Conservation (phyloP, 768 basidiomycete species). For the Amanita muscaria region DNA sequence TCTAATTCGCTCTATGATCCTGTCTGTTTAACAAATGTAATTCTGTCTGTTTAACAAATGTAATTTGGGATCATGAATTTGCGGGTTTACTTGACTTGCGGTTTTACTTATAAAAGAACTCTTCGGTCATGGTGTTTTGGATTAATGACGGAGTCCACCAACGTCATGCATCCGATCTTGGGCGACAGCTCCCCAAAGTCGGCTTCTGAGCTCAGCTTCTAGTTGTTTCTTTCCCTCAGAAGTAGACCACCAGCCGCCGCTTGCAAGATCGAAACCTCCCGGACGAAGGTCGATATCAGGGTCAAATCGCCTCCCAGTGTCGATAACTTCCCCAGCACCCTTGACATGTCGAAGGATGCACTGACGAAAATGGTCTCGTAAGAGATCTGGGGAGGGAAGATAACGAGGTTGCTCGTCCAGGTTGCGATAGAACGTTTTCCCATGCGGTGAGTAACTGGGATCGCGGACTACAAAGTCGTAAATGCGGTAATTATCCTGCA, state of each 20-base stretch:
- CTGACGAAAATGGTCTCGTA: conserved; percentile 16
- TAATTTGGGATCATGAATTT: too few relatives aligned
- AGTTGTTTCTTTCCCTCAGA: conserved; percentile 13
- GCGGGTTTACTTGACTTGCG: too few relatives aligned
- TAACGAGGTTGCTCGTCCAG: conserved; percentile 10
- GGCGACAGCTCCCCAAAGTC: conserved; percentile 13
- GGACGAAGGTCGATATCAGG: conserved; percentile 13
- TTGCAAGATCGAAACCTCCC: conserved; percentile 12
- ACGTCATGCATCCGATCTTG: too few relatives aligned
- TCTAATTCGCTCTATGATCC: too few relatives aligned
- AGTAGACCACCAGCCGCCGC: conserved; percentile 14
- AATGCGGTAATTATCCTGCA: conserved; percentile 11
- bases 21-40: too few relatives aligned
- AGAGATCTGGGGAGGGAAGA: conserved; percentile 16
- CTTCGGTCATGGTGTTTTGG: too few relatives aligned
- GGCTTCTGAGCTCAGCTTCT: conserved; percentile 14
- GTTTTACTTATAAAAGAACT: too few relatives aligned
- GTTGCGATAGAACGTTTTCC: conserved; percentile 10
- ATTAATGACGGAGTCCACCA: too few relatives aligned
- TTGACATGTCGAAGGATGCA: conserved; percentile 16
- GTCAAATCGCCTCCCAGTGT: conserved; percentile 11
- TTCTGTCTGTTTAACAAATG: too few relatives aligned
- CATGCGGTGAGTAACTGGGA: conserved; percentile 10
- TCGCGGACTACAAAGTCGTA: conserved; percentile 13
- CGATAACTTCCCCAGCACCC: conserved; percentile 7